phyloP scores from a whole-genome alignment of 192 early-diverging fungal species.

The Coemansia pectinata region DNA sequence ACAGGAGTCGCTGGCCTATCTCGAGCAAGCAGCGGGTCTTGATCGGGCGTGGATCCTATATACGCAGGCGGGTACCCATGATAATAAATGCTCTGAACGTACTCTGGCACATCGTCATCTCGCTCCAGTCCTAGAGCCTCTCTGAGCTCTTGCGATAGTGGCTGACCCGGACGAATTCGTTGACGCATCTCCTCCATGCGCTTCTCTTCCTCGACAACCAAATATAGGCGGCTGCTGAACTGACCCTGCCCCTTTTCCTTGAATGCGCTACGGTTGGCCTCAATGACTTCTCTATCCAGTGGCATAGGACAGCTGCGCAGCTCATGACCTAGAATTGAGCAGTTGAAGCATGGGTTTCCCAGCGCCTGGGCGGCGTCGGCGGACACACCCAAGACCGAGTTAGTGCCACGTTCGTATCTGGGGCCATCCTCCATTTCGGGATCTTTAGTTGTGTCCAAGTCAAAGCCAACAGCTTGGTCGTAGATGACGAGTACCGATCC shows the following conservation, averaged over 20 bases:
- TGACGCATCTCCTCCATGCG: constrained; percentile 30
- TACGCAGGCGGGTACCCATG: constrained; percentile 51
- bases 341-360: constrained; percentile 53
- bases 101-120: constrained; percentile 30
- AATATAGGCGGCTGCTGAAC: constrained; percentile 36
- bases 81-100: constrained; percentile 33
- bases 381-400: constrained; percentile 26
- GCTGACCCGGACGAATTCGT: constrained; percentile 32
- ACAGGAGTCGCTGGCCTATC: neutral
- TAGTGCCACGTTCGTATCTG: constrained; percentile 26
- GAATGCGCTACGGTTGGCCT: constrained; percentile 34
- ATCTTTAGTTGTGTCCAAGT: constrained; percentile 27
- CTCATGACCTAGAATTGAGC: constrained; percentile 43
- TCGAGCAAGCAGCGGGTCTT: constrained; percentile 36
- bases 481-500: constrained; percentile 15
- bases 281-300: constrained; percentile 22
- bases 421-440: constrained; percentile 8
- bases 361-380: constrained; percentile 11
- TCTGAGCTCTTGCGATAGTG: constrained; percentile 31
- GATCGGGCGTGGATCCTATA: constrained; percentile 19
- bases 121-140: constrained; percentile 31
- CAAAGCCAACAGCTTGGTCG: constrained; percentile 26
- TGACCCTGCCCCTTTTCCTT: constrained; percentile 20
- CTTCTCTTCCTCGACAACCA: constrained; percentile 34
- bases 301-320: constrained; percentile 41